Base-by-base conservation (phyloP, 331 rosid genomes). In the Malus hybrid region DNA sequence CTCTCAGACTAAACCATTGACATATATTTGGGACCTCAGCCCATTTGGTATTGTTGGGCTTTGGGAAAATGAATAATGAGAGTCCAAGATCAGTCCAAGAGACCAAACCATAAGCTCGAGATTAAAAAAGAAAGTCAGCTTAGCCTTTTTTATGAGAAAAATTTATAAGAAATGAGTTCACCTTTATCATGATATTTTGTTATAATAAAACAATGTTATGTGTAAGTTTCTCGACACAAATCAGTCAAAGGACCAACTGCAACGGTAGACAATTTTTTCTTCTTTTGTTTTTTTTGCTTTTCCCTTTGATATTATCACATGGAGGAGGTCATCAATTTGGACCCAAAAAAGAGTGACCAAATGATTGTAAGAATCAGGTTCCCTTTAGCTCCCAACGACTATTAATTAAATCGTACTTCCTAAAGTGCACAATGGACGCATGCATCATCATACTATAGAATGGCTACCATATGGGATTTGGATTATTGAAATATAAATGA, bases 331-430 rank as follows among this genome's bases (percentile, higher is more conserved):
- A 84, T 84, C 82, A 50, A 77, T 65, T 71, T 10, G 63, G 74
- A 33, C 44, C 63, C 56, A 6, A 74, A 79, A 84, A 44, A 84
- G 73, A 65, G 61, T 15, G 70, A 80, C 32, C 44, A 31, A 48
- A 86, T 85, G 89, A 86, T 85, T 81, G 83, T 42, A 75, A 48
- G 86, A 87, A 83, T 85, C 73, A 16, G 85, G 78, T 81, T 84
- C 90, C 83, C 16, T 83, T 86, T 64, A 76, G 75, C 70, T 72
- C 80, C 83, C 77, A 89, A 86, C 89, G 89, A 85, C 89, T 85
- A 81, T 63, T 63, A 74, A 62, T 52, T 56, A 71, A 65, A 76
- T 57, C 64, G 65, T 57, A 74, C 65, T 59, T 52, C 76, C 55
- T 19, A 62, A 46, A 64, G 69, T 36, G 29, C 8, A 80, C 68